Evolutionary conservation across 2,329 filamentous ascomycete genomes (phyloP), one percentile per base, ranked within the genome.

Genomic region (Ophiostoma sp.): DNA sequence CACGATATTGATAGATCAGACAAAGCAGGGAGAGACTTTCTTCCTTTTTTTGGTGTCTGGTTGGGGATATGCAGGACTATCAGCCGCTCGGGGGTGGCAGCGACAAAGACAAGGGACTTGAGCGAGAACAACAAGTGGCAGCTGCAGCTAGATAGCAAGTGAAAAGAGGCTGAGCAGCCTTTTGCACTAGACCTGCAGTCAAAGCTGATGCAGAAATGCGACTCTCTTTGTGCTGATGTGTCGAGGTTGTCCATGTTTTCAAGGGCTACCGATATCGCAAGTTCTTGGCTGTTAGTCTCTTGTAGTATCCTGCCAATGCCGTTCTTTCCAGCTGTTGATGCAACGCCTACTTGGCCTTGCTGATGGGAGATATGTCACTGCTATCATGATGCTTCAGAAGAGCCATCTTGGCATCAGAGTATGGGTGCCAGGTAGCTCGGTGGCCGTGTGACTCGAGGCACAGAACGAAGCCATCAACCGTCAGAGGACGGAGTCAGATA

Each of bases 1-100:
- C 44, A 48, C n/a, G 23, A 57, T 57, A 33, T 62, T 62, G 57
- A 33, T 33, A 62, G 52, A 57, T 57, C 27, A 23, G 23, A 57
- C 52, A 27, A 57, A 27, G n/a, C 2, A 17, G n/a, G 8, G 7
- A 57, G 27, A 27, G 52, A 8, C 6, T n/a, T 4, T 17, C 27
- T 10, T 60, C 54, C 4, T 60, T 15, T 17, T 5, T 48, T 6
- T n/a, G 15, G 5, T 33, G 27, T 33, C 11, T n/a, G 27, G 57
- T 33, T 62, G 57, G 27, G 57, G 33, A 27, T 17, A 62, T 31
- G 57, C 27, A 62, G 27, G 27, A 33, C 57, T 62, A 20, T 62
- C 57, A 62, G 57, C 57, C 57, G 57, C 57, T 33, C 57, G 27
- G 57, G 27, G n/a, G 52, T 31, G 44, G 20, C 52, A 31, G 23